These are phyloP conservation scores for Cotoneaster glaucophyllus DNA, from an alignment of 306 rosid species.

Conservation along the genomic window DNA sequence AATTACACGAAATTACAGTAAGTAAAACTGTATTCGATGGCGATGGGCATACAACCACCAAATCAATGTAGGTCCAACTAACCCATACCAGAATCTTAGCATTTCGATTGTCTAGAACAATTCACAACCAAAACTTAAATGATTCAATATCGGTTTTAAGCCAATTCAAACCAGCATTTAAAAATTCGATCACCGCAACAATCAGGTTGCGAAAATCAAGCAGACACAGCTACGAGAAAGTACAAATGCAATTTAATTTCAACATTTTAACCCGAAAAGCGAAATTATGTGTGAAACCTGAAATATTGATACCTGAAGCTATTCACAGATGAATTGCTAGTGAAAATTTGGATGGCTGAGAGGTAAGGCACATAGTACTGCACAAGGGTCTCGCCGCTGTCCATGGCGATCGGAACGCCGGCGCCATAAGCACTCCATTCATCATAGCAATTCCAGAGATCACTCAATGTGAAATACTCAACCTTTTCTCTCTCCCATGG, in stretches of 20 bases:
- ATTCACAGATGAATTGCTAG: conserved; percentile 48
- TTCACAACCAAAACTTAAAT: not conserved
- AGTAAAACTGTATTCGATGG: not conserved
- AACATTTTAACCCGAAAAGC: not conserved
- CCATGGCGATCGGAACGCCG: conserved; percentile 64
- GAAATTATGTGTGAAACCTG: not conserved
- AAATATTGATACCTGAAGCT: conserved; percentile 44
- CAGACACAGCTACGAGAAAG: not conserved
- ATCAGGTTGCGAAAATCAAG: not conserved
- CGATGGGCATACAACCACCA: not conserved
- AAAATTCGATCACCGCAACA: not conserved
- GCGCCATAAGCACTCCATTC: conserved; percentile 98
- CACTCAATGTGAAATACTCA: conserved; percentile 70
- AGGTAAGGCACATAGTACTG: conserved; percentile 97
- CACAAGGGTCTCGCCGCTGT: conserved; percentile 68
- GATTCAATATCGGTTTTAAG: not conserved
- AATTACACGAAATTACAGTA: not conserved
- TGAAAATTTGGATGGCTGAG: conserved; percentile 87
- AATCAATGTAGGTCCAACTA: not conserved
- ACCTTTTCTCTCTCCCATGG: conserved; percentile 85
- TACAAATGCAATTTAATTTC: not conserved
- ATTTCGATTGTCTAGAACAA: not conserved
- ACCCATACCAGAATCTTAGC: not conserved
- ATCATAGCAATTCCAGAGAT: conserved; percentile 77
- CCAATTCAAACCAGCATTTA: not conserved